Evolutionary conservation across 1,284 basidiomycete species (phyloP), one percentile per base, ranked within the genome.

Genomic region (Mycosarcoma maydis): DNA sequence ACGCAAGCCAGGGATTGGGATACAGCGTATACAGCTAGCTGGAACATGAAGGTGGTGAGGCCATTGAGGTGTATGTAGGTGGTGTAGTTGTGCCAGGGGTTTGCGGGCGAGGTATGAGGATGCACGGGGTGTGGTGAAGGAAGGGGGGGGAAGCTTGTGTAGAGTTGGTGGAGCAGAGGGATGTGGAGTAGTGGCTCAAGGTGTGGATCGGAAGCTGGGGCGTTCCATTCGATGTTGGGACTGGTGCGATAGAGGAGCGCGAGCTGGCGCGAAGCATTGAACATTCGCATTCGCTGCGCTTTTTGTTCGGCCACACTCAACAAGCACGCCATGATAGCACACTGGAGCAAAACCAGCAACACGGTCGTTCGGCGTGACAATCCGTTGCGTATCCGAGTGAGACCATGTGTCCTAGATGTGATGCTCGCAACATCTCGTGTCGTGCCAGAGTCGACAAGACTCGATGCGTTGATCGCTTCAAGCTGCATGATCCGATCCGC

Each of bases 251-350:
- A 37, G 40, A 48, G 24, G 19, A 37, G 4, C 4, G 20, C 27
- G 30, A 38, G 37, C 2, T 27, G 22, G 6, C 30, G 24, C 10
- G 36, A 11, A 26, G 34, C 20, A 19, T 30, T 27, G 17, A 36
- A 65, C 61, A 65, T 65, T 4, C 61, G 55, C 33, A 58, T 24
- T 23, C 27, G 55, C 14, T 53, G 32, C 5, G 61, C 61, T 47
- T 65, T 58, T 22, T 27, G 19, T 24, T 65, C 61, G 3, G 61
- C 61, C 1, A 65, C 14, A 1, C 32, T 32, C 24, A 65, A 7
- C 3, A 65, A 22, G 5, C 27, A 58, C 8, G 61, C 54, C 19
- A 65, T 50, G 27, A 65, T 11, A 4, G 34, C 41, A 23, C 50
- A 58, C 22, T 65, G 61, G 3, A 40, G 32, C 1, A 58, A 1